phyloP scores from a whole-genome alignment of 1,139 yeast genomes.

The Pichia sp. region DNA sequence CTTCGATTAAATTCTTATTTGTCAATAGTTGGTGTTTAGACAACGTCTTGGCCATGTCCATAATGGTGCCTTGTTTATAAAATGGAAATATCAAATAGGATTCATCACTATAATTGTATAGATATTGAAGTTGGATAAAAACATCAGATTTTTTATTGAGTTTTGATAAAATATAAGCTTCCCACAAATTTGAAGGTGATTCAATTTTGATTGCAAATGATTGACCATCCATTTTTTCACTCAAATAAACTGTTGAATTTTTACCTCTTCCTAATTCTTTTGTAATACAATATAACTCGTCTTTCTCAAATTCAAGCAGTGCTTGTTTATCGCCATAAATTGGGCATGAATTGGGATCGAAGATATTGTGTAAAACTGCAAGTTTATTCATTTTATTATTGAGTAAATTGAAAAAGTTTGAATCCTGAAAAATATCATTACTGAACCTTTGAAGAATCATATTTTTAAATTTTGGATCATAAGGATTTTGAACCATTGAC shows the following conservation, averaged over 20 bases:
- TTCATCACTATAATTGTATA: constrained; percentile 63
- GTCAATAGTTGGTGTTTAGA: constrained; percentile 31
- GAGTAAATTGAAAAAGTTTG: constrained; percentile 5
- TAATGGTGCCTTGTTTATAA: constrained; percentile 65
- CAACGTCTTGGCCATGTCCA: constrained; percentile 57
- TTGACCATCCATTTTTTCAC: constrained; percentile 57
- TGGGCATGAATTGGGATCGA: constrained; percentile 38
- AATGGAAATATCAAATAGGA: constrained; percentile 69
- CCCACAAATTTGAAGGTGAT: constrained; percentile 73
- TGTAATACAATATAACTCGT: constrained; percentile 50
- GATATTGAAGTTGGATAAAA: constrained; percentile 46
- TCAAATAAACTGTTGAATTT: constrained; percentile 69
- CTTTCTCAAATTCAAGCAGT: constrained; percentile 38
- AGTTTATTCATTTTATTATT: constrained; percentile 15
- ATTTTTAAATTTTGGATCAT: constrained; percentile 28
- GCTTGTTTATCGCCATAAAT: constrained; percentile 37
- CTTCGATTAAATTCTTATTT: constrained; percentile 39
- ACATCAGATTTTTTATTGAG: constrained; percentile 36
- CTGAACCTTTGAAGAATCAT: constrained; percentile 27
- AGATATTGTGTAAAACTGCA: constrained; percentile 43
- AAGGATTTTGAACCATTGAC: constrained; percentile 28
- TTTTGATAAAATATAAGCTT: constrained; percentile 63
- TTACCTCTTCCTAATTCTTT: constrained; percentile 75
- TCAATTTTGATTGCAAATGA: constrained; percentile 70
- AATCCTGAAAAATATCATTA: constrained; percentile 26